A percentile compares a stretch with the other conserved stretches of the same genome.
These are phyloP conservation scores for Coprinopsis strossmayeri DNA, from an alignment of 768 basidiomycete genomes.

Conservation along the genomic window DNA sequence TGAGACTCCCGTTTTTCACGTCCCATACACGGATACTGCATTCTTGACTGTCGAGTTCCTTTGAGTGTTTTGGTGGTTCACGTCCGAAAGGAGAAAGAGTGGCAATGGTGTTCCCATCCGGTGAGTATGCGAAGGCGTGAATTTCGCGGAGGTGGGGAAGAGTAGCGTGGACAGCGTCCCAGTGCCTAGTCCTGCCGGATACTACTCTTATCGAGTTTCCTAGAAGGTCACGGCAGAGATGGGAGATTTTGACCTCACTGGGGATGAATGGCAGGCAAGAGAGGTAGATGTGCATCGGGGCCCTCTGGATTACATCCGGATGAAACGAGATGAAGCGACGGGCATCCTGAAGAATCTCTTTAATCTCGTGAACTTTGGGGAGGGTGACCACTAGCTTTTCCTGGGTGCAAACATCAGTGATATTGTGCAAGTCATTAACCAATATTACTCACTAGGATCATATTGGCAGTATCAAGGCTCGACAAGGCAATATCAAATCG, in stretches of 20 bases:
- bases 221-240: background rate
- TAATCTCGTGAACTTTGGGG: background rate
- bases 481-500: background rate
- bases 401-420: background rate
- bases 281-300: background rate
- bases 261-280: background rate
- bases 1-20: no score
- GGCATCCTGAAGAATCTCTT: background rate
- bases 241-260: background rate
- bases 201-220: background rate
- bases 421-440: background rate
- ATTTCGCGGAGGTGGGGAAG: background rate
- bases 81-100: background rate
- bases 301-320: background rate
- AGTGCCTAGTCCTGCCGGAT: background rate
- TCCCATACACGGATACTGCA: background rate
- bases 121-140: background rate
- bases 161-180: background rate
- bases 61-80: background rate
- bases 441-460: background rate
- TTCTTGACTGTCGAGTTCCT: background rate
- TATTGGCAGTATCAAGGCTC: background rate
- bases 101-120: background rate
- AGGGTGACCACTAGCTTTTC: no score
- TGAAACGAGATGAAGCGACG: constrained; percentile 3